Conservation (phyloP, 2,329 filamentous ascomycete genomes). For the Trichophyton rubrum region DNA sequence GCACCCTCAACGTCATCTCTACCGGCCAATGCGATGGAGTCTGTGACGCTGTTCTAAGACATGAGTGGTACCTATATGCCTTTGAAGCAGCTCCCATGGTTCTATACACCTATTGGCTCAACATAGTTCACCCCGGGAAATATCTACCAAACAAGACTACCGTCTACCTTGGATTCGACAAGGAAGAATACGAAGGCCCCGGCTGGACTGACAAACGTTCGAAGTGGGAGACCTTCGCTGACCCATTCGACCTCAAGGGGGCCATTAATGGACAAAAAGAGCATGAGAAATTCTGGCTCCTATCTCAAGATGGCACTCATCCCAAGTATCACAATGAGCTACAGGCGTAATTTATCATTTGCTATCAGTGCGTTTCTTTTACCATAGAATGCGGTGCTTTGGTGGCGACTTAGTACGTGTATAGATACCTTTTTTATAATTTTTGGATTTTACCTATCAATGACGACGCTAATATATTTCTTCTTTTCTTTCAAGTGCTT, state of each 20-base stretch:
- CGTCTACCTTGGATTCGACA: conserved; percentile 21
- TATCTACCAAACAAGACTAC: conserved; percentile 20
- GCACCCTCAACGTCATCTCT: conserved; percentile 14
- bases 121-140: conserved; percentile 26
- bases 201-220: conserved; percentile 23
- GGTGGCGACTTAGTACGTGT: neutral
- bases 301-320: neutral
- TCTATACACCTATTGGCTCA: conserved; percentile 26
- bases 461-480: no score
- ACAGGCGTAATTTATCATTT: neutral
- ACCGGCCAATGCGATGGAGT: conserved; percentile 13
- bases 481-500: no score
- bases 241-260: conserved; percentile 21
- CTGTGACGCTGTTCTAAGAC: conserved; percentile 19
- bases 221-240: conserved; percentile 19
- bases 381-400: neutral
- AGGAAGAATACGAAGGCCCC: conserved; percentile 22
- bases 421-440: neutral
- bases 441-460: neutral
- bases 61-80: conserved; percentile 29
- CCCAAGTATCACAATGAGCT: neutral
- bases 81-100: conserved; percentile 28
- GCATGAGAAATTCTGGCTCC: conserved; percentile 22
- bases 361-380: neutral
- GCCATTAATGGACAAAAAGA: conserved; percentile 17